Evolutionary conservation across 2,329 filamentous ascomycete genomes (phyloP).

Genomic region (Dryadomyces sulphureus): DNA sequence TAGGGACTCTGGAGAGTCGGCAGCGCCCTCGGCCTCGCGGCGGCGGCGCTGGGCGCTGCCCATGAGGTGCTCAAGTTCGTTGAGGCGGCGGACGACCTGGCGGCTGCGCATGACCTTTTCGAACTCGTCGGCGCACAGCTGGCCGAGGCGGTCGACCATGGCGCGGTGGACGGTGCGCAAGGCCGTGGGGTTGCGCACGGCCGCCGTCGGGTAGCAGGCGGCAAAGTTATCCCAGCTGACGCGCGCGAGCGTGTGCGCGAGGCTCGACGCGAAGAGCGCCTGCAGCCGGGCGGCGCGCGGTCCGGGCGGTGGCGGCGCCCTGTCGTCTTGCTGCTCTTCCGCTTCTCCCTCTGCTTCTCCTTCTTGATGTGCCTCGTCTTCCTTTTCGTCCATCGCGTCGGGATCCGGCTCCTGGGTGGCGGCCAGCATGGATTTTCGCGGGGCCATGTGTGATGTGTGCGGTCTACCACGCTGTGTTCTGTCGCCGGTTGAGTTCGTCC

Average conservation of each 20-base stretch:
- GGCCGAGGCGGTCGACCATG: conserved; percentile 40
- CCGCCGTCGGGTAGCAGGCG: conserved; percentile 47
- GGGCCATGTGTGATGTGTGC: no score
- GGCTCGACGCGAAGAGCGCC: conserved; percentile 35
- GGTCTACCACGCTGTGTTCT: no score
- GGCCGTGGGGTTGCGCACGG: conserved; percentile 31
- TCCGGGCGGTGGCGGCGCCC: conserved; percentile 29
- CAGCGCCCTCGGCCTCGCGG: conserved; percentile 14
- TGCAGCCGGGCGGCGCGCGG: conserved; percentile 41
- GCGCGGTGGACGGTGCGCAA: conserved; percentile 40
- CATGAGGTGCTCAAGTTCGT: conserved; percentile 42
- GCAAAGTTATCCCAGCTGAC: conserved; percentile 43
- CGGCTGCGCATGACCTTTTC: conserved; percentile 34
- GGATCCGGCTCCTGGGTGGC: background rate
- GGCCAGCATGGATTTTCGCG: background rate
- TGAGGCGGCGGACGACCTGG: conserved; percentile 40
- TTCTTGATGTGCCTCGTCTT: background rate
- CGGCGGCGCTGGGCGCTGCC: conserved; percentile 30
- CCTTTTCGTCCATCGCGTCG: background rate
- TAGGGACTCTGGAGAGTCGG: no score
- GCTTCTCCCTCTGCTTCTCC: background rate
- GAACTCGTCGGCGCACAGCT: conserved; percentile 44
- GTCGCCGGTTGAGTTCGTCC: no score
- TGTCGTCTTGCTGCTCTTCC: background rate
- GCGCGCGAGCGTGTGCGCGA: conserved; percentile 38